Evolutionary conservation across 2,329 filamentous ascomycete genomes (phyloP).

Genomic region (Diaporthe eres): DNA sequence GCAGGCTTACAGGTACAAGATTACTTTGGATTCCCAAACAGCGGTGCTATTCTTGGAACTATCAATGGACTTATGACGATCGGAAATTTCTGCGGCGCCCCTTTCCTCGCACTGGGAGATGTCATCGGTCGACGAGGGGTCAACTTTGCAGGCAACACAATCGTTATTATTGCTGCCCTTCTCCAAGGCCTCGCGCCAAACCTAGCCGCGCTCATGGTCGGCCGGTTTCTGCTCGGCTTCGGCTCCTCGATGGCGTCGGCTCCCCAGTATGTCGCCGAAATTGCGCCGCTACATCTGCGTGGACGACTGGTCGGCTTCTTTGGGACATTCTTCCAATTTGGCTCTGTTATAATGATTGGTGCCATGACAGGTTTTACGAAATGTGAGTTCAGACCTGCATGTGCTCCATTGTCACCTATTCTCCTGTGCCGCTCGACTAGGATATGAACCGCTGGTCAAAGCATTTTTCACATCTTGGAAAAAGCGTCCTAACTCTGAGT

Average conservation of each 20-base stretch:
- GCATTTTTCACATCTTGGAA: too few species aligned
- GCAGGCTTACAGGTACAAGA: background rate
- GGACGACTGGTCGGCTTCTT: constrained; percentile 62
- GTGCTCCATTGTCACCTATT: background rate
- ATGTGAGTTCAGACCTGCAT: constrained; percentile 41
- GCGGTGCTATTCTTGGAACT: constrained; percentile 56
- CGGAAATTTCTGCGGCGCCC: constrained; percentile 61
- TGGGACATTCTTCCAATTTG: constrained; percentile 61
- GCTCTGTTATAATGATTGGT: constrained; percentile 57
- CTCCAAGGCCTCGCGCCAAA: constrained; percentile 61
- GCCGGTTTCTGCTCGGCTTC: constrained; percentile 54
- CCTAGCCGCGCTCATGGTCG: constrained; percentile 54
- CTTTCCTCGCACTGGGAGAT: constrained; percentile 64
- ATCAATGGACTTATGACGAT: constrained; percentile 64
- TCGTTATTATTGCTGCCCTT: constrained; percentile 60
- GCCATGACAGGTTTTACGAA: constrained; percentile 58
- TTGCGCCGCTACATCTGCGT: constrained; percentile 51
- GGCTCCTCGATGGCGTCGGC: constrained; percentile 49
- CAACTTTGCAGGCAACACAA: constrained; percentile 60
- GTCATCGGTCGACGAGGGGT: constrained; percentile 65
- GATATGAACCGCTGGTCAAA: too few species aligned
- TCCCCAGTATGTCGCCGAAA: constrained; percentile 49
- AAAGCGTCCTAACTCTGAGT: background rate
- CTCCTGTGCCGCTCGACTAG: background rate
- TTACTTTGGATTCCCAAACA: constrained; percentile 58